These are phyloP conservation scores for Aurantiochytrium sp. DNA, from an alignment of 108 stramenopile genomes.

Conservation along the genomic window DNA sequence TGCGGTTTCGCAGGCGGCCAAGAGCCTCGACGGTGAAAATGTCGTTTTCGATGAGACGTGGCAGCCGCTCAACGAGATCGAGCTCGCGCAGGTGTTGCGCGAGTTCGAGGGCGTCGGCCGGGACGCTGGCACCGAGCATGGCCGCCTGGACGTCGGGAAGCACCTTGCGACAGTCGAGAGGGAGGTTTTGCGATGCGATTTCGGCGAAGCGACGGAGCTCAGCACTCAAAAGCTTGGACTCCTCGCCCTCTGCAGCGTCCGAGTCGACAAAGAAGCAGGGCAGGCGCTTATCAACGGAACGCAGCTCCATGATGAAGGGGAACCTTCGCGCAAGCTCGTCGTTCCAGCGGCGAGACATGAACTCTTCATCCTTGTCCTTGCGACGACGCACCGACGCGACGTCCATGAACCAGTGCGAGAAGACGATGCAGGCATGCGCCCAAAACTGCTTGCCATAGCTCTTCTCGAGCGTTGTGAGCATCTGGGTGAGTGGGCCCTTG, in stretches of 20 bases:
- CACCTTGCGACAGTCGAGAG: background rate
- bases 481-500: background rate
- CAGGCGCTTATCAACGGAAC: background rate
- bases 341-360: background rate
- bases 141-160: background rate
- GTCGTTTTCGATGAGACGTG: background rate
- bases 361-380: background rate
- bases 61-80: background rate
- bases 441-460: background rate
- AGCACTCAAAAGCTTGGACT: background rate
- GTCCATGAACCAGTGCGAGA: background rate
- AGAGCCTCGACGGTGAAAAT: background rate
- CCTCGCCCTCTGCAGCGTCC: background rate
- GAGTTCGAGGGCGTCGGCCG: background rate
- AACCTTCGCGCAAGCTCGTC: background rate
- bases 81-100: background rate
- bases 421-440: background rate
- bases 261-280: slow-evolving; percentile 5
- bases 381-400: background rate
- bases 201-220: background rate
- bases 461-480: background rate
- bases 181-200: background rate
- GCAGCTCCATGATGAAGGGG: background rate
- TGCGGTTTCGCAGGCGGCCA: background rate
- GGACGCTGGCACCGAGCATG: background rate